Evolutionary conservation across 2,329 filamentous ascomycete genomes (phyloP).

Genomic region (Cladophialophora psammophila): DNA sequence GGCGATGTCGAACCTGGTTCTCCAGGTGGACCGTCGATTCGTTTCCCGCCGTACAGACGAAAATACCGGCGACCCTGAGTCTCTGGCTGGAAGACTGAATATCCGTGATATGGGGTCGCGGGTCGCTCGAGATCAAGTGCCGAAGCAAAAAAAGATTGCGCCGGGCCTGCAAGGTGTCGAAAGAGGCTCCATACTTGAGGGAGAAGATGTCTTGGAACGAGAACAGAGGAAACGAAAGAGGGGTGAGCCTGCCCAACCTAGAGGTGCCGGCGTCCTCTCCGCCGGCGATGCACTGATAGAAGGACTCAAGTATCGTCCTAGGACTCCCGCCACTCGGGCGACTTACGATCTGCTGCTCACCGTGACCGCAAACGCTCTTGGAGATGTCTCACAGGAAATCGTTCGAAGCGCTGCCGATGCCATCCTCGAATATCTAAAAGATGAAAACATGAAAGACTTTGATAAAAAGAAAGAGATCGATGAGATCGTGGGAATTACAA

Average conservation of each 20-base stretch:
- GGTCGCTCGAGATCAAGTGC: slow-evolving; percentile 78
- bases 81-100: slow-evolving; percentile 89
- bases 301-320: slow-evolving; percentile 87
- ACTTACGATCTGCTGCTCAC: slow-evolving; percentile 95
- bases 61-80: slow-evolving; percentile 95
- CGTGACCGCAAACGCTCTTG: slow-evolving; percentile 84
- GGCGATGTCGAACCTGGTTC: slow-evolving; percentile 99
- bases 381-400: slow-evolving; percentile 90
- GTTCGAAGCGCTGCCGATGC: slow-evolving; percentile 94
- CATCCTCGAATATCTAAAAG: slow-evolving; percentile 88
- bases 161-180: slow-evolving; percentile 73
- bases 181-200: slow-evolving; percentile 77
- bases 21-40: slow-evolving; percentile 98
- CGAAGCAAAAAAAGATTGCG: slow-evolving; percentile 77
- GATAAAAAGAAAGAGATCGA: slow-evolving; percentile 99
- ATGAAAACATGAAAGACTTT: slow-evolving; percentile 93
- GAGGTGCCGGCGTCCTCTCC: slow-evolving; percentile 79
- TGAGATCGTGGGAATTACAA: slow-evolving; percentile 82
- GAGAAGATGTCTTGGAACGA: slow-evolving; percentile 80
- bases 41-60: slow-evolving; percentile 92
- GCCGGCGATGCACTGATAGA: slow-evolving; percentile 87
- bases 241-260: slow-evolving; percentile 72
- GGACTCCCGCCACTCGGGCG: slow-evolving; percentile 87
- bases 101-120: slow-evolving; percentile 94
- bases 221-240: slow-evolving; percentile 87